Conservation (phyloP, 176 grass and related monocot genomes). For the Alopecurus myosuroides region DNA sequence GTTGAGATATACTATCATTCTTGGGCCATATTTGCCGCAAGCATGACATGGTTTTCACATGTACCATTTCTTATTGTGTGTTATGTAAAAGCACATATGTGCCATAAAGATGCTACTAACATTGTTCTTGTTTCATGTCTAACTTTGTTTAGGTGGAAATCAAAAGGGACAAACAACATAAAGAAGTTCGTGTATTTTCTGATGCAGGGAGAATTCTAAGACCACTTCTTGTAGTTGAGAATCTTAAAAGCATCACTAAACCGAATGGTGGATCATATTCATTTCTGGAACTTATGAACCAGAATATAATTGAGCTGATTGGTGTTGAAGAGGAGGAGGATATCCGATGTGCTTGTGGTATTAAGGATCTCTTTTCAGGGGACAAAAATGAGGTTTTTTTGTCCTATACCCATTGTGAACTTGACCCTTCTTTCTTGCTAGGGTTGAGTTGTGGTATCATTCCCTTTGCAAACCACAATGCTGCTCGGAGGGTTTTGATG, state of each 20-base stretch:
- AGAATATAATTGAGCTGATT: conserved; percentile 80
- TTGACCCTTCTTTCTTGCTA: conserved; percentile 81
- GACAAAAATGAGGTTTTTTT: conserved; percentile 25
- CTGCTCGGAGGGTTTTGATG: conserved; percentile 59
- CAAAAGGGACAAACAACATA: conserved; percentile 65
- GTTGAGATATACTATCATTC: not conserved
- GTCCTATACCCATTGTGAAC: conserved; percentile 73
- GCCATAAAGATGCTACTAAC: conserved; percentile 5
- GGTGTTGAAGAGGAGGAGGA: conserved; percentile 91
- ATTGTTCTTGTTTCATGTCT: conserved; percentile 19
- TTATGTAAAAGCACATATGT: not conserved
- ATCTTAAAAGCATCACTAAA: conserved; percentile 53
- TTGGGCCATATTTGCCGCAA: not conserved
- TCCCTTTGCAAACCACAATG: conserved; percentile 90
- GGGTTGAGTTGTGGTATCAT: conserved; percentile 79
- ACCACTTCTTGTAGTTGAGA: conserved; percentile 83
- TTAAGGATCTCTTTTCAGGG: conserved; percentile 53
- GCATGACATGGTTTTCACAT: not conserved
- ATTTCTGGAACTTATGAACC: conserved; percentile 65
- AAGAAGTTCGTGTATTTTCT: conserved; percentile 80
- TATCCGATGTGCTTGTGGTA: conserved; percentile 57
- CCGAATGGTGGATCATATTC: conserved; percentile 43
- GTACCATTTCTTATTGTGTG: not conserved
- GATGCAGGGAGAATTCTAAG: conserved; percentile 79
- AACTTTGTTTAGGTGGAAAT: conserved; percentile 71